phyloP scores from a whole-genome alignment of 768 basidiomycete species.

The Lactarius sp. region DNA sequence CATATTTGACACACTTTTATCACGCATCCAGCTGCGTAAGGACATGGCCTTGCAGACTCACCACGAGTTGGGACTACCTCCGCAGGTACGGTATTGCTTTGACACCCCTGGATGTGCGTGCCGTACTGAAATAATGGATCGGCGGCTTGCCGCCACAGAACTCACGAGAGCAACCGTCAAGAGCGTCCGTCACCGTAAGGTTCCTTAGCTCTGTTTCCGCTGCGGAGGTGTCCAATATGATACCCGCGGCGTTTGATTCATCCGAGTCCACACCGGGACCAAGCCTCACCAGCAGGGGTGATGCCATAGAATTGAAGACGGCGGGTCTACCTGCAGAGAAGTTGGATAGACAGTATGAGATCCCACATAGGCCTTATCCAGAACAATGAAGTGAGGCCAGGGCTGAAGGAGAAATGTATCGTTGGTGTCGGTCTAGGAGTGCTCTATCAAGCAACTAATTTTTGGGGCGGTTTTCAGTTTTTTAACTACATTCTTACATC shows the following conservation, averaged over 20 bases:
- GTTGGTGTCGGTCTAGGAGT: neutral
- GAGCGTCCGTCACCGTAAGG: no score
- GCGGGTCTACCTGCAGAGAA: neutral
- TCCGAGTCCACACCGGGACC: neutral
- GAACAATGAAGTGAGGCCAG: neutral
- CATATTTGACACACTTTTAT: conserved; percentile 7
- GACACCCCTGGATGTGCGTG: neutral
- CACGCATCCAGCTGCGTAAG: neutral
- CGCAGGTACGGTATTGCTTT: neutral
- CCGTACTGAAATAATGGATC: neutral
- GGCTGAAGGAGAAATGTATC: neutral
- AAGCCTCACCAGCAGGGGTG: neutral
- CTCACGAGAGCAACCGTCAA: no score
- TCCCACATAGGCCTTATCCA: neutral
- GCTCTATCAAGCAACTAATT: neutral
- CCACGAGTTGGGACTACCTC: neutral
- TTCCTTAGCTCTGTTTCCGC: neutral
- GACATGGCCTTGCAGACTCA: neutral
- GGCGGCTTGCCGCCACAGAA: neutral
- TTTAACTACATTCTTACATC: no score
- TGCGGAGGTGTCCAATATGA: neutral
- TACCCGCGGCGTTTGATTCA: neutral
- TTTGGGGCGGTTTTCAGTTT: no score
- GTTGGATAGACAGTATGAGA: neutral
- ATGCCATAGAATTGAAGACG: neutral